These are phyloP conservation scores for Quaeritorhiza haematococci DNA, from an alignment of 371 early-diverging fungal species.

Conservation along the genomic window DNA sequence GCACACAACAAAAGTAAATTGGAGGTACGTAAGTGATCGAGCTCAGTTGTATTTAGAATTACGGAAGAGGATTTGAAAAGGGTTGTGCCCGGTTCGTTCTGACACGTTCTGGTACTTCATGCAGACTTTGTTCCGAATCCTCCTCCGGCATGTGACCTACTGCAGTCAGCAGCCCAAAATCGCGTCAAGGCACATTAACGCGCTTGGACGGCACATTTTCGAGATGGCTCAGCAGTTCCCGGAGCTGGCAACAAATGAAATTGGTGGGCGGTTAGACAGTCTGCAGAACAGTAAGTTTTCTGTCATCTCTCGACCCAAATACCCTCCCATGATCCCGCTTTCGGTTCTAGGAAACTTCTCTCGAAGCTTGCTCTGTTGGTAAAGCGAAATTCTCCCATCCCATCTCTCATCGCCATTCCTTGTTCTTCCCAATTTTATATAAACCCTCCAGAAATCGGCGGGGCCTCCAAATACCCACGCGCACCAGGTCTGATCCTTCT, in stretches of 20 bases:
- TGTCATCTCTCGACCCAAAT: too few species aligned
- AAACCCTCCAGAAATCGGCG: too few species aligned
- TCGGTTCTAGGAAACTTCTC: too few species aligned
- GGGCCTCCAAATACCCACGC: background rate
- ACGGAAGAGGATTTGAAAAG: too few species aligned
- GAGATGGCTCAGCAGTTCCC: constrained; percentile 50
- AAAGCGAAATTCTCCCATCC: too few species aligned
- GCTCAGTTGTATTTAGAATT: too few species aligned
- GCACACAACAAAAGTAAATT: constrained; percentile 73
- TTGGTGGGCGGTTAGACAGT: too few species aligned
- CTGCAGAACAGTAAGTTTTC: too few species aligned
- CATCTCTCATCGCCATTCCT: too few species aligned
- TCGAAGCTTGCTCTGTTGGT: too few species aligned
- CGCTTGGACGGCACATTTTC: constrained; percentile 46
- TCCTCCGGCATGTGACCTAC: constrained; percentile 66
- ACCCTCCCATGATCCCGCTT: too few species aligned
- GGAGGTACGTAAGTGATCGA: constrained; percentile 21
- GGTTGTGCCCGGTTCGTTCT: constrained; percentile 25
- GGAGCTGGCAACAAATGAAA: constrained; percentile 9
- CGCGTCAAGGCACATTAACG: constrained; percentile 36
- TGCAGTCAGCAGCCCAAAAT: constrained; percentile 37
- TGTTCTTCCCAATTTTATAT: too few species aligned
- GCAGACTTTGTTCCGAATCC: constrained; percentile 49
- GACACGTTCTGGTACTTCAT: constrained; percentile 18
- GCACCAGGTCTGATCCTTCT: constrained; percentile 36